phyloP scores from a whole-genome alignment of 192 early-diverging fungal genomes.

The Backusella morwellensis region DNA sequence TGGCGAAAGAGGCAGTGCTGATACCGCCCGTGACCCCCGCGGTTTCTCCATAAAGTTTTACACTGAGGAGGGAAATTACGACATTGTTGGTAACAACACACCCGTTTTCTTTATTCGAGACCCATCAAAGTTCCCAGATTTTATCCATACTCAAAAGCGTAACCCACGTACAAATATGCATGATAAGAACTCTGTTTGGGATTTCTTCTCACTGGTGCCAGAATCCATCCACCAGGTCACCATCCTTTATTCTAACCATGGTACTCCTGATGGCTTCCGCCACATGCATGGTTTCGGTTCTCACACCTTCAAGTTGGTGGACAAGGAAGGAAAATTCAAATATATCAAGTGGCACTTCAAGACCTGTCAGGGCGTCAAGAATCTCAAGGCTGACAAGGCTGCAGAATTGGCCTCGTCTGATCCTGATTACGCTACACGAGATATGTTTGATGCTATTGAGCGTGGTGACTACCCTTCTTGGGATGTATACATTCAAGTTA shows the following conservation, averaged over 20 bases:
- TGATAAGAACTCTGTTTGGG: slow-evolving; percentile 72
- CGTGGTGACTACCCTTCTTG: slow-evolving; percentile 69
- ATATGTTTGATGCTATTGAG: slow-evolving; percentile 73
- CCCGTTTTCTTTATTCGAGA: slow-evolving; percentile 84
- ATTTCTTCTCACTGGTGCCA: slow-evolving; percentile 73
- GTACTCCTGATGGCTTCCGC: slow-evolving; percentile 73
- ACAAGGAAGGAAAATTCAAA: slow-evolving; percentile 58
- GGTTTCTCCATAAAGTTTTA: slow-evolving; percentile 85
- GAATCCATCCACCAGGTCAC: slow-evolving; percentile 81
- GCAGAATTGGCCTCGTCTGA: slow-evolving; percentile 52
- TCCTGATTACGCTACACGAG: slow-evolving; percentile 71
- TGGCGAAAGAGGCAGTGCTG: slow-evolving; percentile 70
- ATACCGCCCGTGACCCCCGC: slow-evolving; percentile 77
- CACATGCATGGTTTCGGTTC: slow-evolving; percentile 82
- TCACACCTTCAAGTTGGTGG: slow-evolving; percentile 75
- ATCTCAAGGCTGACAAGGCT: slow-evolving; percentile 62
- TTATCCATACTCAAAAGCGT: slow-evolving; percentile 84
- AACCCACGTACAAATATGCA: slow-evolving; percentile 72
- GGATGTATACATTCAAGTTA: slow-evolving; percentile 72
- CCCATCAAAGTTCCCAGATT: slow-evolving; percentile 77
- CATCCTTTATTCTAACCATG: slow-evolving; percentile 81
- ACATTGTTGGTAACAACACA: slow-evolving; percentile 85
- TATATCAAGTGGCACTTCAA: slow-evolving; percentile 89
- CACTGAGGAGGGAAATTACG: slow-evolving; percentile 83
- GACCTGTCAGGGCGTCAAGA: slow-evolving; percentile 78